Base-by-base conservation (phyloP, 768 basidiomycete species). In the Saitozyma podzolica region DNA sequence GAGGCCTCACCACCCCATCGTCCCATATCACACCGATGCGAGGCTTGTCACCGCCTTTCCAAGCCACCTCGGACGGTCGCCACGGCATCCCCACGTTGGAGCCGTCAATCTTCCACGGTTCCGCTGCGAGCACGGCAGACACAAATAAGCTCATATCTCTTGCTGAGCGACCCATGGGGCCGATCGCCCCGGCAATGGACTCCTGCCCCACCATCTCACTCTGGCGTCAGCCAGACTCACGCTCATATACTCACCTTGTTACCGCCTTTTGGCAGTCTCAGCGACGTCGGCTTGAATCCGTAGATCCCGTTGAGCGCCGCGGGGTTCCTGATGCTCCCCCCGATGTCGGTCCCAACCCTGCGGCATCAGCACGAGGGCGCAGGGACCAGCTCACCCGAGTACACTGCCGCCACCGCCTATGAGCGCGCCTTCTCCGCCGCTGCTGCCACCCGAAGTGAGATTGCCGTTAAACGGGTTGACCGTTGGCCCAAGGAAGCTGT, bases 351-450 rank as follows among this genome's bases (percentile, higher is more conserved):
- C 6, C 63, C 63, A 16, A 72, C 55, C 16, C 66, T 61, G n/a
- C 50, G 7, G 8, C n/a, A 16, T 40, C 49, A 65, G 52, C 19
- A 57, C 49, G 14, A n/a, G n/a, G n/a, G n/a, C n/a, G n/a, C n/a
- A n/a, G n/a, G n/a, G n/a, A n/a, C n/a, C n/a, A n/a, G n/a, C n/a
- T n/a, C n/a, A n/a, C 61, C 66, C 68, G 39, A 66, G 47, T 8
- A 54, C 29, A 61, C 54, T 61, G 5, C 67, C 74, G 13, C 59
- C 48, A 6, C 59, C 13, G 6, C 58, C 68, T 8, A 75, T 16
- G 8, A 75, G 55, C 29, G 76, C 72, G 2, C 66, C 61, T 61
- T 77, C 76, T 4, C 76, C 76, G 16, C 76, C 76, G 42, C 55
- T 62, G 13, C 63, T 66, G 1, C 76, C 76, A 16, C 76, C 74